Percentiles rank a stretch among this genome's conserved stretches.
Evolutionary conservation across 2,329 filamentous ascomycete genomes (phyloP).

Genomic region (Venturia oleaginea): DNA sequence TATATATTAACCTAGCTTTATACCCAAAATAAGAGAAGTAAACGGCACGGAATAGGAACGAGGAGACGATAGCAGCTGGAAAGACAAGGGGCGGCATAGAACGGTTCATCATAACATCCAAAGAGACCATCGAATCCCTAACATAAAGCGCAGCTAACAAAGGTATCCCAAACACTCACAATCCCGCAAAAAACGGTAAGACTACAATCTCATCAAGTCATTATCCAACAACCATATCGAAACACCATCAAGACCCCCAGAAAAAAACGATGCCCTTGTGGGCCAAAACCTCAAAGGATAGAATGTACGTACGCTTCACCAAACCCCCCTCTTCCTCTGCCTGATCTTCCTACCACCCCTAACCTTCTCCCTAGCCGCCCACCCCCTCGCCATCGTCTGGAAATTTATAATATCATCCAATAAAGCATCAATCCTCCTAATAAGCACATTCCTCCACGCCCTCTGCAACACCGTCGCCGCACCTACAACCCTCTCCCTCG

Average conservation of each 20-base stretch:
- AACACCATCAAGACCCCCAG: too few species aligned
- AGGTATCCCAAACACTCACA: background rate
- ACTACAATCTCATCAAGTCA: background rate
- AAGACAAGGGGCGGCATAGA: too few species aligned
- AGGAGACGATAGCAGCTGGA: too few species aligned
- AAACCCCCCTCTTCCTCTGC: conserved; percentile 29
- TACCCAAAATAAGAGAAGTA: too few species aligned
- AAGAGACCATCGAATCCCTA: background rate
- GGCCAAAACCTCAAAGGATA: too few species aligned
- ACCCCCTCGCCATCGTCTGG: conserved; percentile 35
- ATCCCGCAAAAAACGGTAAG: background rate
- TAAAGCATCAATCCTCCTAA: conserved; percentile 26
- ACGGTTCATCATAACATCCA: background rate
- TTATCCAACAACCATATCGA: too few species aligned
- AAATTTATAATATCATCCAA: conserved; percentile 31
- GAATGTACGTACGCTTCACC: conserved; percentile 19
- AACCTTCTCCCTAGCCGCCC: conserved; percentile 23
- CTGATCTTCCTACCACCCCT: conserved; percentile 22
- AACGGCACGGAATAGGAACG: too few species aligned
- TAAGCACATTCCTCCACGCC: conserved; percentile 33
- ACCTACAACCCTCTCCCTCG: conserved; percentile 31
- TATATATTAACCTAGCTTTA: too few species aligned
- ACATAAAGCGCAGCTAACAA: too few species aligned
- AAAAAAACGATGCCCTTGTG: too few species aligned
- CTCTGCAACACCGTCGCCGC: conserved; percentile 37